Evolutionary conservation across 768 basidiomycete genomes (phyloP).

Genomic region (Postia placenta): DNA sequence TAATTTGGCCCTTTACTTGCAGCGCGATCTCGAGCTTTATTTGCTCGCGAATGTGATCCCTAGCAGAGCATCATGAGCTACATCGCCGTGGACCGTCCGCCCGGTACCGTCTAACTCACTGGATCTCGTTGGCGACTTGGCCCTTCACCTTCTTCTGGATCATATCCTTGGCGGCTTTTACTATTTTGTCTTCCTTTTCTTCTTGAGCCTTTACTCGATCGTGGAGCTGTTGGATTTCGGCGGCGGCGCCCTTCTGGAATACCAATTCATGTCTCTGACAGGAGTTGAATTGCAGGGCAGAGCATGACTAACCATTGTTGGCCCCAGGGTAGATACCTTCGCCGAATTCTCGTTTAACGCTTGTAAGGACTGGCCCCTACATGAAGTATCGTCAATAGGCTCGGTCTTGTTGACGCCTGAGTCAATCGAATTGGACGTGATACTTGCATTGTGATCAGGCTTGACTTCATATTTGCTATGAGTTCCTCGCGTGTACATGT

Average conservation of each 20-base stretch:
- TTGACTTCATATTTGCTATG: slow-evolving; percentile 12
- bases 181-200: slow-evolving; percentile 13
- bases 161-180: slow-evolving; percentile 24
- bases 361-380: slow-evolving; percentile 26
- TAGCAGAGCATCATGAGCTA: slow-evolving; percentile 13
- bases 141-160: slow-evolving; percentile 23
- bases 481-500: too few species aligned
- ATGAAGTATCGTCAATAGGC: background rate
- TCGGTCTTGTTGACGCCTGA: background rate
- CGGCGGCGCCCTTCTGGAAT: slow-evolving; percentile 14
- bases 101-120: slow-evolving; percentile 21
- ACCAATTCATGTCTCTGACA: background rate
- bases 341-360: slow-evolving; percentile 27
- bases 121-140: slow-evolving; percentile 24
- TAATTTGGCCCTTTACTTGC: slow-evolving; percentile 44
- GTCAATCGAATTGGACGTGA: background rate
- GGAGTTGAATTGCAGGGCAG: background rate
- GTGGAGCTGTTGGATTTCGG: slow-evolving; percentile 18
- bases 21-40: slow-evolving; percentile 34
- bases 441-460: slow-evolving; percentile 13
- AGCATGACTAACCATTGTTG: slow-evolving; percentile 22
- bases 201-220: slow-evolving; percentile 20
- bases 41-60: slow-evolving; percentile 32
- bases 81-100: background rate
- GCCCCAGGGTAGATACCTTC: slow-evolving; percentile 22